Evolutionary conservation across 1,284 basidiomycete genomes (phyloP).

Genomic region (Boletus putidus): DNA sequence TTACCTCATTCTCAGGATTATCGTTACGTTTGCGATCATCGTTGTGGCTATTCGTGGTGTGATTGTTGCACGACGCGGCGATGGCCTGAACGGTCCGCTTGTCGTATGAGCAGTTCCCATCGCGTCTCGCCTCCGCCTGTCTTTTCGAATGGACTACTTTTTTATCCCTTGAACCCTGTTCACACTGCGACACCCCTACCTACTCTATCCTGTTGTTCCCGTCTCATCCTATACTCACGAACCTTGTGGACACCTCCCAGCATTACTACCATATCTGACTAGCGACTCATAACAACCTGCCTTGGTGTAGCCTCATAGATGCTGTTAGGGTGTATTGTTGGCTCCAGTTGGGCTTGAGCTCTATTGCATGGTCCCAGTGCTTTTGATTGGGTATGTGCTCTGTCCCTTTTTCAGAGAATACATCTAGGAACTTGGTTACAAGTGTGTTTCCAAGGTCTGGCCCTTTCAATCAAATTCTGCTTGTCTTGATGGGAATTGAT

Average conservation of each 20-base stretch:
- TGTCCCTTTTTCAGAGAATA: no score
- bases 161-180: background rate
- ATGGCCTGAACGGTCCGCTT: slow-evolving; percentile 55
- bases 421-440: no score
- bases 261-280: background rate
- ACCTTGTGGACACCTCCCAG: slow-evolving; percentile 17
- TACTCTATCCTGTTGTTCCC: background rate
- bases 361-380: no score
- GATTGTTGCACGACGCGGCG: slow-evolving; percentile 51
- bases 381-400: no score
- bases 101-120: slow-evolving; percentile 22
- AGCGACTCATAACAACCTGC: background rate
- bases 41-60: slow-evolving; percentile 56
- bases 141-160: slow-evolving; percentile 1
- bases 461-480: no score
- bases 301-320: slow-evolving; percentile 6
- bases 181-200: slow-evolving; percentile 19
- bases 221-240: background rate
- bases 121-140: slow-evolving; percentile 1
- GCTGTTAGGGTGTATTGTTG: slow-evolving; percentile 9
- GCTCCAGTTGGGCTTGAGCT: background rate
- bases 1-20: slow-evolving; percentile 43
- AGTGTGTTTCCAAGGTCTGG: no score
- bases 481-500: no score
- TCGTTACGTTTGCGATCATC: slow-evolving; percentile 55